Base-by-base conservation (phyloP, 345 rosid species). In the Salix koriyanagi region DNA sequence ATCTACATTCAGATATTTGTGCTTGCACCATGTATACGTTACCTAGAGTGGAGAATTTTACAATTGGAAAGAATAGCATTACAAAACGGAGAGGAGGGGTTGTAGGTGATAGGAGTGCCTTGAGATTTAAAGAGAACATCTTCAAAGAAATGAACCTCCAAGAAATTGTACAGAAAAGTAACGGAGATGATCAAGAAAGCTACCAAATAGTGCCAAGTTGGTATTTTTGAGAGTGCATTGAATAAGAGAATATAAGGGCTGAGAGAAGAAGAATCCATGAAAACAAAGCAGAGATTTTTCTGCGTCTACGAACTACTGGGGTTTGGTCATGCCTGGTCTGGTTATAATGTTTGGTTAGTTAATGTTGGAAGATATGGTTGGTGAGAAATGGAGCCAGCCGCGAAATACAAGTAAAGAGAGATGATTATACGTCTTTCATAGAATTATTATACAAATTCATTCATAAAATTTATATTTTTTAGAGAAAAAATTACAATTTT, bases 1-100 rank as follows among this genome's bases (percentile, higher is more conserved):
- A 15, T 12, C 50, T 12, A 14, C 50, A 46, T 11, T 14, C 50
- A 46, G 50, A 12, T 46, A 46, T 46, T 46, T 12, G 50, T 46
- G 50, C 14, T 46, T 46, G 50, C 14, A 14, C 16, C 4, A 7
- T 54, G 25, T 15, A 54, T 2, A n/a, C 41, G 9, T 64, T 44
- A 92, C 98, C 93, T 90, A 81, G 89, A 93, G 41, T 87, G 93
- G 71, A 94, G 91, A 54, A 88, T 75, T 69, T 77, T 76, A 71
- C 97, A 92, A 52, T 84, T 86, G 71, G 98, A 94, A 75, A 89
- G 89, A 28, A 94, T 88, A 52, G 67, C 87, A 21, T 87, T 50
- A 54, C 91, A 92, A 70, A 92, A 69, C 52, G 79, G 84, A 7
- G 93, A 89, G 26, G 83, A 83, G 7, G 86, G 85, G 72, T 79